Base-by-base conservation (phyloP, 2,329 filamentous ascomycete genomes). In the Pezicula carpinea region DNA sequence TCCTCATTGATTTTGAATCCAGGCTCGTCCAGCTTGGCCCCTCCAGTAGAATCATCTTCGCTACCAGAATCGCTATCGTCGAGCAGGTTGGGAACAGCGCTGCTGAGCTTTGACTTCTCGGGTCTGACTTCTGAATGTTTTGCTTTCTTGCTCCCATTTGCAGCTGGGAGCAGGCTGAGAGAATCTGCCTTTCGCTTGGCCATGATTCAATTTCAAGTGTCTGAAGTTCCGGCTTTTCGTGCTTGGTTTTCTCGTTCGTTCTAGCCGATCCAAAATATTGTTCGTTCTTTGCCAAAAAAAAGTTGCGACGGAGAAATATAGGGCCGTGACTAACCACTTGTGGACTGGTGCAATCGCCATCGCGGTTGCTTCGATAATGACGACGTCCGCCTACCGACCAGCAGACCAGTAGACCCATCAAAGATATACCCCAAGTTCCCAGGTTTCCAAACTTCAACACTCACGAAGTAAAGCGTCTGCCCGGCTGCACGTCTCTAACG, bases 1-100 rank as follows among this genome's bases (percentile, higher is more conserved):
- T 95, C 89, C 64, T 90, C 76, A 67, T 99, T 97, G 68, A 99
- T 84, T 64, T 87, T 90, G 65, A 97, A 78, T 23, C 66, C 66
- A 32, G 64, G 60, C 32, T 56, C 60, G 14, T 61, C 54, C 48
- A 63, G 65, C 56, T 57, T 61, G 59, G 56, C 66, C 60, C 59
- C 64, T 44, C 61, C 63, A 44, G 56, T 58, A 43, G 61, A 64
- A 21, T 66, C 63, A 38, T 62, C 56, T 10, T 63, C 64, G 14
- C 56, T 59, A 36, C 57, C 52, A 5, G 66, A 64, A 48, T 66
- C 64, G 35, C 65, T 66, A 47, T 81, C 78, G 54, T 82, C 78
- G 41, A 84, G 73, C n/a, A 63, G 42, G 39, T 44, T 60, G 29
- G 18, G 18, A 23, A 22, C n/a, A n/a, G n/a, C 19, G 10, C 22